Conservation (phyloP, 768 basidiomycete species). For the Candolleomyces efflorescens region DNA sequence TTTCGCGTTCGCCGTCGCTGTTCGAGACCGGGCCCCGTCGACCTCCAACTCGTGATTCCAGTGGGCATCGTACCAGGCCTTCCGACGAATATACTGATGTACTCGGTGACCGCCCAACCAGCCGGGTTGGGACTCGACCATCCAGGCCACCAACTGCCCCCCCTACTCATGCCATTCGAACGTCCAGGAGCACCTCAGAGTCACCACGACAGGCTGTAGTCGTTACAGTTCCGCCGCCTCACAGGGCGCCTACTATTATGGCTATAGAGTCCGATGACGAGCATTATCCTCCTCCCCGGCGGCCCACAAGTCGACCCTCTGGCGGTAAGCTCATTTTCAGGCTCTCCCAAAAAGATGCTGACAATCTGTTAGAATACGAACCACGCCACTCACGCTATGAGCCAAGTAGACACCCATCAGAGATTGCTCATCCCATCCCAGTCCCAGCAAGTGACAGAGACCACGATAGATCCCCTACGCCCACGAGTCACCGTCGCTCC, state of each 20-base stretch:
- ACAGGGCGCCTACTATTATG: conserved; percentile 22
- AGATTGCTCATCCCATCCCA: background rate
- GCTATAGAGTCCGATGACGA: conserved; percentile 15
- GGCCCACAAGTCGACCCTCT: conserved; percentile 8
- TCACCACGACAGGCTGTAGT: conserved; percentile 8
- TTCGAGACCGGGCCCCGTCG: no score
- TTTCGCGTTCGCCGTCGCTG: no score
- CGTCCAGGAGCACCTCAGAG: background rate
- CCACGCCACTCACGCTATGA: conserved; percentile 10
- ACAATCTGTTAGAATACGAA: background rate
- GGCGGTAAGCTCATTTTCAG: background rate
- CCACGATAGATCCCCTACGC: background rate
- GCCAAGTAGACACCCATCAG: background rate
- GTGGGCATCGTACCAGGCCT: no score
- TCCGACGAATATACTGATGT: no score
- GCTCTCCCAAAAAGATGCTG: background rate
- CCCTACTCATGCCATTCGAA: background rate
- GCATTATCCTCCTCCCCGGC: conserved; percentile 1
- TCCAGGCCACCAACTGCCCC: background rate
- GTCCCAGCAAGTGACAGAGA: background rate
- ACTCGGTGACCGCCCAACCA: background rate
- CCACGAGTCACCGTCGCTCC: background rate
- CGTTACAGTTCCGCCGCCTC: conserved; percentile 18
- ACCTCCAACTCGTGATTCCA: no score
- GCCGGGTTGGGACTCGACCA: background rate